Percentiles rank a stretch among this genome's conserved stretches.
Evolutionary conservation across 768 basidiomycete genomes (phyloP).

Genomic region (Leccinum variicolor): DNA sequence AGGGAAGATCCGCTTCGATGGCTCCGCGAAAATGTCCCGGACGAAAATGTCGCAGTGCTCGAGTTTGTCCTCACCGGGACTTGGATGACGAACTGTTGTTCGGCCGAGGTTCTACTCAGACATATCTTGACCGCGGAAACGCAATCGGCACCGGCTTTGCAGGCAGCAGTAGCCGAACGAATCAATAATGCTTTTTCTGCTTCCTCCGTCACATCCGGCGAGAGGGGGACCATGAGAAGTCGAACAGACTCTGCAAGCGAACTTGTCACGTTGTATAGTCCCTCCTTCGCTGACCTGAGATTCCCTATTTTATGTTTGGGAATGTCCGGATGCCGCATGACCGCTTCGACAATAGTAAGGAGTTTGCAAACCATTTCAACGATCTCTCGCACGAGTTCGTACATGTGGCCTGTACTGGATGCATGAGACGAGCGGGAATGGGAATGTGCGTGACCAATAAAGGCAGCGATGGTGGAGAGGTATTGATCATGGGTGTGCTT

Average conservation of each 20-base stretch:
- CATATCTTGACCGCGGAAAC: slow-evolving; percentile 83
- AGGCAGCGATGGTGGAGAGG: slow-evolving; percentile 91
- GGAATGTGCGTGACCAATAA: slow-evolving; percentile 95
- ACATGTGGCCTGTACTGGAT: slow-evolving; percentile 88
- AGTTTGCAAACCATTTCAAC: slow-evolving; percentile 92
- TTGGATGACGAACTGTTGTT: slow-evolving; percentile 63
- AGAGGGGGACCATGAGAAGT: slow-evolving; percentile 56
- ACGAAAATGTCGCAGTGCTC: slow-evolving; percentile 42
- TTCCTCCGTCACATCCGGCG: slow-evolving; percentile 62
- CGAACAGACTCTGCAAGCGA: slow-evolving; percentile 87
- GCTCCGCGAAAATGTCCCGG: slow-evolving; percentile 45
- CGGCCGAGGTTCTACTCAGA: slow-evolving; percentile 58
- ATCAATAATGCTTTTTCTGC: slow-evolving; percentile 76
- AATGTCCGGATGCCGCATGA: slow-evolving; percentile 73
- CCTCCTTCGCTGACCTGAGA: slow-evolving; percentile 71
- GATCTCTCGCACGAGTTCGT: slow-evolving; percentile 92
- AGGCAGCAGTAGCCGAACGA: slow-evolving; percentile 81
- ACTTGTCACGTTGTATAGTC: slow-evolving; percentile 80
- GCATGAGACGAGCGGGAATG: slow-evolving; percentile 89
- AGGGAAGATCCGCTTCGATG: slow-evolving; percentile 37
- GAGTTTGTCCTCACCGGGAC: slow-evolving; percentile 51
- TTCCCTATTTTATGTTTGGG: slow-evolving; percentile 58
- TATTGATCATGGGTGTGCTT: slow-evolving; percentile 87
- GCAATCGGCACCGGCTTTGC: slow-evolving; percentile 87
- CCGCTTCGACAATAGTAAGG: slow-evolving; percentile 87